Conservation (phyloP, 441 rosid species). For the Populus hybrid region DNA sequence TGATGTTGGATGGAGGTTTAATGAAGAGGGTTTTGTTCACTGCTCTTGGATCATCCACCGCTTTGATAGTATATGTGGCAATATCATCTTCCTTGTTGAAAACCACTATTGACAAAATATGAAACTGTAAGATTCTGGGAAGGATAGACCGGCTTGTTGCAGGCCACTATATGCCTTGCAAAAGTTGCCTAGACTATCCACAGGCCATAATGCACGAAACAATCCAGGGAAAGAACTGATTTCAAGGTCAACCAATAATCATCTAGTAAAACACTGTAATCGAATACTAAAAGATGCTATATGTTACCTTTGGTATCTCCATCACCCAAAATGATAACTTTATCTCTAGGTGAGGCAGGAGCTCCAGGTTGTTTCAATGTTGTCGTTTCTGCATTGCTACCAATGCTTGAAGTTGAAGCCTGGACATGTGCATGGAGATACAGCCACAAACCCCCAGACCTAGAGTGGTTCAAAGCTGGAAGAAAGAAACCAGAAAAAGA, state of each 20-base stretch:
- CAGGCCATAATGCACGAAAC: neutral
- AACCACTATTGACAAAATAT: conserved; percentile 21
- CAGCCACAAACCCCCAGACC: too few species aligned
- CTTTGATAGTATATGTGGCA: conserved; percentile 42
- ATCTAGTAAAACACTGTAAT: too few species aligned
- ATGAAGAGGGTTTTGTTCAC: conserved; percentile 59
- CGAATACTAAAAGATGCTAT: neutral
- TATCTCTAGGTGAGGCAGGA: conserved; percentile 51
- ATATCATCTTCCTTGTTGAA: too few species aligned
- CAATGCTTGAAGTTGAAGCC: too few species aligned
- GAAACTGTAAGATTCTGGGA: neutral
- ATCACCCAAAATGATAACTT: conserved; percentile 53
- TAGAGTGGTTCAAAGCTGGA: conserved; percentile 28
- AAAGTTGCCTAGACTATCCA: too few species aligned
- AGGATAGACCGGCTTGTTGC: too few species aligned
- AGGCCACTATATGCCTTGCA: too few species aligned
- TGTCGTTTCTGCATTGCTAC: too few species aligned
- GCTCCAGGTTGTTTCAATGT: conserved; percentile 40
- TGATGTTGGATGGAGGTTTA: conserved; percentile 47
- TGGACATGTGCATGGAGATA: too few species aligned
- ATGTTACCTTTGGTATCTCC: conserved; percentile 59
- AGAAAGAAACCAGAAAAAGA: conserved; percentile 55
- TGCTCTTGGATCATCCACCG: conserved; percentile 68
- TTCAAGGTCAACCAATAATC: too few species aligned
- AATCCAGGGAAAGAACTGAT: too few species aligned